Evolutionary conservation across 768 basidiomycete genomes (phyloP), one percentile per base, ranked within the genome.

Genomic region (Agrocybe pediades): DNA sequence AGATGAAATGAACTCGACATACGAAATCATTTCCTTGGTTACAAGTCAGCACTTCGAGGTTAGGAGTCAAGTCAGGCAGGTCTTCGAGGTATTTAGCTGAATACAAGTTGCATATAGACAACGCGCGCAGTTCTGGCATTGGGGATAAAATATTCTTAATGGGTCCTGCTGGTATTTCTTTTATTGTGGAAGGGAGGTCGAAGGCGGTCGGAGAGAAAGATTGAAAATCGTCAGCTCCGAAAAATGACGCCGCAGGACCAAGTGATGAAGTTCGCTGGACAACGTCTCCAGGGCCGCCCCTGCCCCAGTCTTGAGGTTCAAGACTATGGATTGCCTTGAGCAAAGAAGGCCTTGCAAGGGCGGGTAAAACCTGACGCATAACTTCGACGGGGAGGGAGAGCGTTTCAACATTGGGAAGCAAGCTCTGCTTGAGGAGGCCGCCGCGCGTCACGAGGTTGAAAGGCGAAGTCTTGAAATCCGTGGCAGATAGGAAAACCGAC

Each of bases 271-370:
- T n/a, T n/a, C n/a, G n/a, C n/a, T n/a, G n/a, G n/a, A n/a, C n/a
- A n/a, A n/a, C n/a, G n/a, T n/a, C n/a, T n/a, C n/a, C n/a, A n/a
- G n/a, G n/a, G n/a, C n/a, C n/a, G n/a, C 55, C 47, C 1, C 51
- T 51, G 27, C 49, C 17, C 61, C 61, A 62, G 23, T 60, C 54
- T 9, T 45, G 25, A 8, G 58, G 47, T 26, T 62, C 58, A 5
- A 62, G 20, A 11, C 47, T 27, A 6, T 45, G 44, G 17, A 60
- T 15, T 0, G 43, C 20, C 2, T 36, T 47, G 17, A 62, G 40
- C 15, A 27, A 25, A 9, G 43, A 53, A 6, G 58, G 51, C n/a
- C 51, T 55, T 11, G 25, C 24, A 17, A 62, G 42, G 0, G 44
- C 51, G 11, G 51, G 47, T 17, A 56, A 27, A 1, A 60, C 20